These are phyloP conservation scores for Boletus edulis DNA, from an alignment of 768 basidiomycete species.

Conservation along the genomic window DNA sequence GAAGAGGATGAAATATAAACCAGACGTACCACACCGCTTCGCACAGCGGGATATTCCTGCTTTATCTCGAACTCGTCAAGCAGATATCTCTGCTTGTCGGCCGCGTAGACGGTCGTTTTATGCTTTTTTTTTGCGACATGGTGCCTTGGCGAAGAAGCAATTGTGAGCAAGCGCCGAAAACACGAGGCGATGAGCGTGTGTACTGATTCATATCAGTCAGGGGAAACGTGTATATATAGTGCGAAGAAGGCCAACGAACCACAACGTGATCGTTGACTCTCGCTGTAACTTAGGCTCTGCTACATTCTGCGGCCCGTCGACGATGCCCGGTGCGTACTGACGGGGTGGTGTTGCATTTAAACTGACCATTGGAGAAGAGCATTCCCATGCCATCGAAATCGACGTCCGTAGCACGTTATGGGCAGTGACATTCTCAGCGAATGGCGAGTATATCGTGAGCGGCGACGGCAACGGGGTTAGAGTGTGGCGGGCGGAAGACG, in stretches of 20 bases:
- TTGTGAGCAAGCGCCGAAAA: not conserved
- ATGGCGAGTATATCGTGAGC: not conserved
- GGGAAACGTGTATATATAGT: not conserved
- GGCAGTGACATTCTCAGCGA: not conserved
- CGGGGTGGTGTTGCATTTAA: not conserved
- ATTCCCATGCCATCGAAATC: not conserved
- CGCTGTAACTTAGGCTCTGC: too few relatives aligned
- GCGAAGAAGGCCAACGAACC: too few relatives aligned
- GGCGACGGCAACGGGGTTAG: not conserved
- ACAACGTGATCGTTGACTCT: not conserved
- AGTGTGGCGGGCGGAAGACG: not conserved
- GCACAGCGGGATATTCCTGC: too few relatives aligned
- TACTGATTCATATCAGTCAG: not conserved
- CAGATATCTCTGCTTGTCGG: too few relatives aligned
- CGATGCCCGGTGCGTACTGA: not conserved
- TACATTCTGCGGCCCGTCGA: not conserved
- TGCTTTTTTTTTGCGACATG: too few relatives aligned
- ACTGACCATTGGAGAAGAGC: not conserved
- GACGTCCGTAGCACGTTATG: not conserved
- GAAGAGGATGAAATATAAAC: too few relatives aligned
- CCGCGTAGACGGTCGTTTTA: too few relatives aligned
- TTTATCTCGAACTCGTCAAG: too few relatives aligned
- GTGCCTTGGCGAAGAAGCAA: too few relatives aligned
- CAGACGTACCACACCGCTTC: too few relatives aligned
- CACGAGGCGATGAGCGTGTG: not conserved